Percentiles rank a stretch among this genome's conserved stretches.
Evolutionary conservation across 73 alveolate genomes (phyloP).

Genomic region (Symbiodinium natans): DNA sequence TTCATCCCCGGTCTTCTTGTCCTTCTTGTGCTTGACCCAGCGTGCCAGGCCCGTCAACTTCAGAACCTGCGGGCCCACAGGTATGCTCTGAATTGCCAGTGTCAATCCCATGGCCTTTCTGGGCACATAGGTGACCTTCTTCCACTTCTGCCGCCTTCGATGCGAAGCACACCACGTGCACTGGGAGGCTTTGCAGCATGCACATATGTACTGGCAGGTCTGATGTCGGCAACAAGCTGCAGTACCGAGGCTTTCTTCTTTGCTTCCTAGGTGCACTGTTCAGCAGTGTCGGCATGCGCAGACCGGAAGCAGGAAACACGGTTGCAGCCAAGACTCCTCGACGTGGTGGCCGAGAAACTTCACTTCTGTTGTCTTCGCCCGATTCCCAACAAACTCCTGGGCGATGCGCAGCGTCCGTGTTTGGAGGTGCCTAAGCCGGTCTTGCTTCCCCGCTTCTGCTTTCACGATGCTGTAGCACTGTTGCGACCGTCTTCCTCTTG

Average conservation of each 20-base stretch:
- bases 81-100: background rate
- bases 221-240: background rate
- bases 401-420: no score
- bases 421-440: no score
- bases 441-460: no score
- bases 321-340: background rate
- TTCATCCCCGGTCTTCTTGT: background rate
- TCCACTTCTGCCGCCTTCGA: conserved; percentile 70
- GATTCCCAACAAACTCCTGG: conserved; percentile 64
- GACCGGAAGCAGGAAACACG: no score
- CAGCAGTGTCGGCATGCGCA: no score
- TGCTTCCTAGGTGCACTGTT: background rate
- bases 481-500: no score
- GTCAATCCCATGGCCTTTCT: conserved; percentile 18
- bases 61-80: conserved; percentile 17
- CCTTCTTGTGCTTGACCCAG: background rate
- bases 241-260: background rate
- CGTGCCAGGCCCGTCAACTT: conserved; percentile 23
- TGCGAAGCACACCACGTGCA: background rate
- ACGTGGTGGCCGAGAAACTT: conserved; percentile 31
- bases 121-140: conserved; percentile 33
- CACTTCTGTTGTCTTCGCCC: conserved; percentile 41
- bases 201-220: no score
- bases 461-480: no score
- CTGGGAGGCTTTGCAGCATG: no score